Evolutionary conservation across 1,284 basidiomycete genomes (phyloP), one percentile per base, ranked within the genome.

Genomic region (Amylostereum areolatum): DNA sequence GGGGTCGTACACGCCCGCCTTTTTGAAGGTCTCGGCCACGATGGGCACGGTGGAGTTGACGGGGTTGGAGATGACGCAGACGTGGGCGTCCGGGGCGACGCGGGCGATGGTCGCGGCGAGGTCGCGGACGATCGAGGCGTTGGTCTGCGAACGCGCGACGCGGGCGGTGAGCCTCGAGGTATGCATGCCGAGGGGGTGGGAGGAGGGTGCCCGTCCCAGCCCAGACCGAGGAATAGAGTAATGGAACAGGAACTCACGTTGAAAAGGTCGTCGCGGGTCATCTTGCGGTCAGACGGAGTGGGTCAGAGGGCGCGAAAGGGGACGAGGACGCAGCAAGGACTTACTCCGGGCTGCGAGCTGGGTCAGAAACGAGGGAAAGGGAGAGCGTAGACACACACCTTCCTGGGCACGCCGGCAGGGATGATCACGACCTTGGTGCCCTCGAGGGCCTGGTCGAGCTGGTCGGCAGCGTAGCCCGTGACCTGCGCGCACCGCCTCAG

Each of bases 211-310:
- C 18, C 18, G 18, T 18, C 18, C 18, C 18, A 18, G 18, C 18
- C 18, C 18, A 18, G 18, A 18, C 18, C 18, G 18, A 18, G 18
- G 18, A 18, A 18, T 18, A 18, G 18, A 18, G 18, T 18, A 18
- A 18, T 18, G 18, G 18, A 48, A 43, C 36, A 27, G 18, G 28
- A 6, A 75, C 89, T 66, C 62, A 93, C 92, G 77, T 95, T 96
- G 86, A 99, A 99, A 55, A 99, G 90, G 69, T 99, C 96, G 68
- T 99, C 96, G 74, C 97, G 92, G 72, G 88, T 92, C 93, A 93
- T 92, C 85, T 87, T 57, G 46, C 31, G 51, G 57, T 11, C 45
- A 30, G 18, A 34, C 43, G 8, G 48, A 47, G 61, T 63, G 52
- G 55, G 68, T 67, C 56, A 68, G 57, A 56, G 49, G 47, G 54